Conservation (phyloP, 169 alveolate species). For the Plasmodium coatneyi region DNA sequence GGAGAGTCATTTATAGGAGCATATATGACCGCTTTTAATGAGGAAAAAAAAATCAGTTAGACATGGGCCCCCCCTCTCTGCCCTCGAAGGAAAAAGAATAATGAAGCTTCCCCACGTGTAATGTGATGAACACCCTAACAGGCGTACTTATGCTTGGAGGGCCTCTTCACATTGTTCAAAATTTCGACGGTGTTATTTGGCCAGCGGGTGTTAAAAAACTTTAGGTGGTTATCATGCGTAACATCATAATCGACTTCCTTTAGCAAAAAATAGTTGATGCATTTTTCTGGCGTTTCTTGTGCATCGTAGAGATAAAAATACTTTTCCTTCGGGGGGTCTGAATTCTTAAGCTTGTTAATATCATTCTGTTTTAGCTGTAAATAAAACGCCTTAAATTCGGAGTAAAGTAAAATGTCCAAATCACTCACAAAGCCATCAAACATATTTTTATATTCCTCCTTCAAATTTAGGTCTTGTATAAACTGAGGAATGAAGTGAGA, state of each 20-base stretch:
- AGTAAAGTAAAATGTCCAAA: conserved; percentile 40
- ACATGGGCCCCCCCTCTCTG: no score
- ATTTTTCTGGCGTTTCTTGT: conserved; percentile 57
- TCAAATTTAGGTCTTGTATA: conserved; percentile 75
- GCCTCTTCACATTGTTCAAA: conserved; percentile 17
- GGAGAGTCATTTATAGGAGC: no score
- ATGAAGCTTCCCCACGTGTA: neutral
- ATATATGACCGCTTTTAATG: no score
- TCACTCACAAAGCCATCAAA: conserved; percentile 64
- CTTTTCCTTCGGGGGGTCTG: conserved; percentile 74
- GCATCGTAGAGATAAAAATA: conserved; percentile 73
- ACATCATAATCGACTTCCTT: conserved; percentile 74
- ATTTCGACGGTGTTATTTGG: conserved; percentile 71
- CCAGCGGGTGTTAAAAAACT: conserved; percentile 71
- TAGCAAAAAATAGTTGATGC: conserved; percentile 47
- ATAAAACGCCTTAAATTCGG: conserved; percentile 71
- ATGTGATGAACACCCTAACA: neutral
- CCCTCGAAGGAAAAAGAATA: neutral
- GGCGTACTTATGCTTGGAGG: neutral
- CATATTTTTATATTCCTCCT: conserved; percentile 58
- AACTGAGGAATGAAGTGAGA: conserved; percentile 73
- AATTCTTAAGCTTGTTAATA: conserved; percentile 25
- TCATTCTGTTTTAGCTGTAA: conserved; percentile 63
- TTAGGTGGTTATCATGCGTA: conserved; percentile 39
- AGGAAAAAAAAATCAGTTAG: no score